Evolutionary conservation across 2,329 filamentous ascomycete species (phyloP).

Genomic region (Ascochyta viciae-villosae): DNA sequence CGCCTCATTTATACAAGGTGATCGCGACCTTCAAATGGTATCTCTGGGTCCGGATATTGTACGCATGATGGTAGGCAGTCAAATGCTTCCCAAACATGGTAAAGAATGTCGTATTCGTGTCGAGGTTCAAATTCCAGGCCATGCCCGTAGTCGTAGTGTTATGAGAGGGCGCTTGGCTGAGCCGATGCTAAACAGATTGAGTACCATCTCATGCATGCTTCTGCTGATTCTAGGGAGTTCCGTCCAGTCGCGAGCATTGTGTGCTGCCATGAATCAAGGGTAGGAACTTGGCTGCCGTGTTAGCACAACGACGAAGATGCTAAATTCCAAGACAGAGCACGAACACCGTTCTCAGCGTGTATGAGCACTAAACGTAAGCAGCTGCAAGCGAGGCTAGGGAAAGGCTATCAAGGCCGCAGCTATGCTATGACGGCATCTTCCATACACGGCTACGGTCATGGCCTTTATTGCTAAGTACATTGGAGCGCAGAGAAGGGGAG

Average conservation of each 20-base stretch:
- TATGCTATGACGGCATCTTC: neutral
- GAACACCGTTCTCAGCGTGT: neutral
- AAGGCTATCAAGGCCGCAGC: neutral
- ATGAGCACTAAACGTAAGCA: neutral
- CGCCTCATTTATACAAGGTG: too few relatives aligned
- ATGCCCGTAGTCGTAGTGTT: slow-evolving; percentile 1
- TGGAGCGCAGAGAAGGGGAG: neutral
- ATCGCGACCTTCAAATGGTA: too few relatives aligned
- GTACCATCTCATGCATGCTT: slow-evolving; percentile 2
- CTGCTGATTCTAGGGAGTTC: neutral
- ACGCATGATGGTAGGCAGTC: neutral
- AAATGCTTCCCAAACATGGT: neutral
- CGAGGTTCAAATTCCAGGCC: neutral
- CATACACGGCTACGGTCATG: too few relatives aligned
- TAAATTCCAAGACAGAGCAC: too few relatives aligned
- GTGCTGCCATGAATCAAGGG: slow-evolving; percentile 9
- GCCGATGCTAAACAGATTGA: slow-evolving; percentile 6
- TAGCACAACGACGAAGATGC: neutral
- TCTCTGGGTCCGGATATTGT: too few relatives aligned
- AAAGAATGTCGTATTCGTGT: too few relatives aligned
- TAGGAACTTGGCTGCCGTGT: neutral
- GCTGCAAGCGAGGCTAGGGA: neutral
- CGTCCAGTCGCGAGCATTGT: slow-evolving; percentile 2
- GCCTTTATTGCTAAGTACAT: neutral
- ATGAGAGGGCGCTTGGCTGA: slow-evolving; percentile 1